phyloP scores from a whole-genome alignment of 1,284 basidiomycete genomes.

The Athelia psychrophila region DNA sequence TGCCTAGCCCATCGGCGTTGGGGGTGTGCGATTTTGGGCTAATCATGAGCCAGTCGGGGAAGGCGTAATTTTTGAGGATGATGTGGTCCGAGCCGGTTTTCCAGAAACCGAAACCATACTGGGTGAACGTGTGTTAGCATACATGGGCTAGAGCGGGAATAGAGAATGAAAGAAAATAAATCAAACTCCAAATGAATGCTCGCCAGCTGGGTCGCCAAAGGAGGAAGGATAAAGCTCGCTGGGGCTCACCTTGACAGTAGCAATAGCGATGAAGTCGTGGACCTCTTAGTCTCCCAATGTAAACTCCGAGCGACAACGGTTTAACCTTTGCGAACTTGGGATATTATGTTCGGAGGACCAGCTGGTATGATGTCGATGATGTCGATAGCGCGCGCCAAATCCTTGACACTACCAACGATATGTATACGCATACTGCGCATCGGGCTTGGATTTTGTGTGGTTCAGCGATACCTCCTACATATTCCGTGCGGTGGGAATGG shows the following conservation, averaged over 20 bases:
- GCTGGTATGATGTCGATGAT: too few relatives aligned
- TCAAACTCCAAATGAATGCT: too few relatives aligned
- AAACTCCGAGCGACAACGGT: too few relatives aligned
- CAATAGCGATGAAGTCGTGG: constrained; percentile 98
- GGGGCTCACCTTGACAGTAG: constrained; percentile 86
- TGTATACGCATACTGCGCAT: too few relatives aligned
- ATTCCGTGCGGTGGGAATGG: too few relatives aligned
- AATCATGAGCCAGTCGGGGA: constrained; percentile 99
- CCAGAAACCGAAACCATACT: constrained; percentile 99
- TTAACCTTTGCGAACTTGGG: too few relatives aligned
- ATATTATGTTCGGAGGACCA: too few relatives aligned
- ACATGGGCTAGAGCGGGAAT: not conserved
- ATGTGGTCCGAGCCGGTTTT: constrained; percentile 98
- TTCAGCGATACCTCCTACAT: too few relatives aligned
- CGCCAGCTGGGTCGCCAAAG: too few relatives aligned
- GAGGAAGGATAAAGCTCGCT: too few relatives aligned
- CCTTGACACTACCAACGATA: constrained; percentile 90
- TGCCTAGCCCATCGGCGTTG: constrained; percentile 98
- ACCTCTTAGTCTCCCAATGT: constrained; percentile 99
- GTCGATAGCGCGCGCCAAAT: constrained; percentile 89
- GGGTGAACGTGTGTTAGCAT: constrained; percentile 4
- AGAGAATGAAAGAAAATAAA: too few relatives aligned
- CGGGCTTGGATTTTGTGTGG: too few relatives aligned
- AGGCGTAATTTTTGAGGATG: constrained; percentile 98
- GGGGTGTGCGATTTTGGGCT: constrained; percentile 99